Conservation (phyloP, 352 stramenopile genomes). For the Peronospora farinosa region DNA sequence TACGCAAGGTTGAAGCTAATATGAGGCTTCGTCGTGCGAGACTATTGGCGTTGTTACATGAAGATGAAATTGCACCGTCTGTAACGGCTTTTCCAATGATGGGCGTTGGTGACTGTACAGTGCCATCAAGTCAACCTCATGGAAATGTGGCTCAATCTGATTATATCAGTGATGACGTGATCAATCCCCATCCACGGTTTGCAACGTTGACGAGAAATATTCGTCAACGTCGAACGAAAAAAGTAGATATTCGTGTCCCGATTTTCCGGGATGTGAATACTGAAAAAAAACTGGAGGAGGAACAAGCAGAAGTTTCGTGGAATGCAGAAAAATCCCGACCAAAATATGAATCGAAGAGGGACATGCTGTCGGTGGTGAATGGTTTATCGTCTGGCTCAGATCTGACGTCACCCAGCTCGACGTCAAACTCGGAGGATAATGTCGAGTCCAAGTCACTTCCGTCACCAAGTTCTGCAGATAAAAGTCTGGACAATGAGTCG, state of each 20-base stretch:
- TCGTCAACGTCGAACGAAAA: constrained; percentile 85
- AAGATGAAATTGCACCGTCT: constrained; percentile 95
- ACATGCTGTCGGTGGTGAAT: constrained; percentile 15
- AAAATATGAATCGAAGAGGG: constrained; percentile 51
- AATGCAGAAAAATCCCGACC: constrained; percentile 74
- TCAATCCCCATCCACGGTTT: constrained; percentile 99
- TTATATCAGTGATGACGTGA: constrained; percentile 96
- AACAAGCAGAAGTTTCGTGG: constrained; percentile 51
- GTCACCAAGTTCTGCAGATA: constrained; percentile 10
- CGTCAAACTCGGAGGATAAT: constrained; percentile 47
- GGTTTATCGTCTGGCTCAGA: constrained; percentile 16
- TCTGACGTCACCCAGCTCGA: constrained; percentile 34
- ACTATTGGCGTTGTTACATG: constrained; percentile 88
- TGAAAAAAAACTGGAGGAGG: constrained; percentile 59
- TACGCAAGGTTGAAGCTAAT: constrained; percentile 95
- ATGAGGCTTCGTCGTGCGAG: constrained; percentile 95
- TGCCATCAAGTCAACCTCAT: constrained; percentile 43
- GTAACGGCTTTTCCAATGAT: constrained; percentile 96
- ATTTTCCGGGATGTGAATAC: constrained; percentile 83
- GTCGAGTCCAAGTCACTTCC: constrained; percentile 56
- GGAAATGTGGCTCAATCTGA: constrained; percentile 89
- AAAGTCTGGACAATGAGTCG: constrained; percentile 33
- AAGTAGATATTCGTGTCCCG: constrained; percentile 84
- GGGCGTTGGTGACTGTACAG: constrained; percentile 91
- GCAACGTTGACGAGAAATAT: constrained; percentile 98